Base-by-base conservation (phyloP, 2,329 filamentous ascomycete genomes). In the Polychaeton citri region DNA sequence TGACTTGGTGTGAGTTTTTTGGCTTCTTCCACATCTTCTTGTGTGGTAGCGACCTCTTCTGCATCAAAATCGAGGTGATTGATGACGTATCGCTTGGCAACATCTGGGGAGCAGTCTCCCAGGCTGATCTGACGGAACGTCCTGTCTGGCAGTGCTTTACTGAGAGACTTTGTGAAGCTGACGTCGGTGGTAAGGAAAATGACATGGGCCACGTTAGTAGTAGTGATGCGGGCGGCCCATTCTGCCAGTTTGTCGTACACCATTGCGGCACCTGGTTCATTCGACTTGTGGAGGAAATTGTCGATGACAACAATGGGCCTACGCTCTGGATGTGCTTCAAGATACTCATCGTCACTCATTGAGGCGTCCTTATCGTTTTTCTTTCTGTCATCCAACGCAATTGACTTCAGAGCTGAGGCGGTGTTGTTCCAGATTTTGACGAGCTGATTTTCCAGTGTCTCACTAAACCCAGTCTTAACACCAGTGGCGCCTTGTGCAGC, bases 401-500 rank as follows among this genome's bases (percentile, higher is more conserved):
- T 80, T 34, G 77, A 66, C 50, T 83, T 86, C 38, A 96, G 66
- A 2, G 88, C 87, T 1, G 71, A 71, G 0, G 81, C 76, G 0
- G 87, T 84, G 21, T 82, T 93, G 50, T 85, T 81, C 61, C 84
- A 76, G 33, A 96, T 94, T 60, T 95, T 94, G 55, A 73, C 76
- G 12, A 96, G 64, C 50, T 96, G 87, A 0, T 81, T 79, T 53
- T 95, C 88, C 19, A 95, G 65, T 0, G 86, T 95, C 55, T 95
- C 88, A 0, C 84, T 92, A 54, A 96, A 94, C 6, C 87, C 87
- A 5, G 86, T 82, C 61, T 96, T 95, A 39, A 92, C 82, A 9
- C 88, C 88, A 15, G 88, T 93, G 9, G 90, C 90, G 48, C 87
- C 83, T 56, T 95, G 88, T 1, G 90, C 84, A 16, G 88, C 90